These are phyloP conservation scores for Aegilops tauschii DNA, from an alignment of 176 grass and related monocot genomes.

Conservation along the genomic window DNA sequence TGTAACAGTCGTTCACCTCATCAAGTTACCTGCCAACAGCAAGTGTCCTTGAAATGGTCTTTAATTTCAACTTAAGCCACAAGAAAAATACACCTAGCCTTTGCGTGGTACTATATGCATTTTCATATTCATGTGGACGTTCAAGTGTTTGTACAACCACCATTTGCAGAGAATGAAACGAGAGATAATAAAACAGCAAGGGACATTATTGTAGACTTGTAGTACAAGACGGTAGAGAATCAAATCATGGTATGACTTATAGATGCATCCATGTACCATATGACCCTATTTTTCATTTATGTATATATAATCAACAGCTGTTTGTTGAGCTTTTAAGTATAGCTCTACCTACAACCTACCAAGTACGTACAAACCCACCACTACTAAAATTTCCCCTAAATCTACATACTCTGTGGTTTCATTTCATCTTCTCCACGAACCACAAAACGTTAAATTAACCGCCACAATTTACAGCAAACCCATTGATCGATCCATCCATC, in stretches of 20 bases:
- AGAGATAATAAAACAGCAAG: background rate
- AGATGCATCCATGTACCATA: slow-evolving; percentile 1
- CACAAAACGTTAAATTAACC: slow-evolving; percentile 5
- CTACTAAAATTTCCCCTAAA: background rate
- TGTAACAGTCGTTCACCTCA: background rate
- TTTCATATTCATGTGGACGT: background rate
- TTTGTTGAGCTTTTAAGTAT: slow-evolving; percentile 30
- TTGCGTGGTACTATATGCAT: background rate
- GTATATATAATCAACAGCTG: background rate
- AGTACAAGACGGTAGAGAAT: slow-evolving; percentile 7
- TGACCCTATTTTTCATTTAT: background rate
- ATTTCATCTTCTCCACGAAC: background rate
- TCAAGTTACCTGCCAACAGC: background rate
- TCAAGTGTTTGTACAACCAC: background rate
- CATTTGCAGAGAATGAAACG: background rate
- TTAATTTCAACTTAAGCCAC: slow-evolving; percentile 1
- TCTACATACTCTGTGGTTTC: slow-evolving; percentile 8
- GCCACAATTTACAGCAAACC: slow-evolving; percentile 29
- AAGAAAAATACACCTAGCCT: background rate
- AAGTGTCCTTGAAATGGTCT: background rate
- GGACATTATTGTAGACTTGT: background rate
- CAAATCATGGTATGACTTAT: slow-evolving; percentile 19
- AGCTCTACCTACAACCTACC: slow-evolving; percentile 14
- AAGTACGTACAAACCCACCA: slow-evolving; percentile 6
- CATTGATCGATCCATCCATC: background rate